Conservation (phyloP, 352 stramenopile genomes). For the Blastocystis sp. region DNA sequence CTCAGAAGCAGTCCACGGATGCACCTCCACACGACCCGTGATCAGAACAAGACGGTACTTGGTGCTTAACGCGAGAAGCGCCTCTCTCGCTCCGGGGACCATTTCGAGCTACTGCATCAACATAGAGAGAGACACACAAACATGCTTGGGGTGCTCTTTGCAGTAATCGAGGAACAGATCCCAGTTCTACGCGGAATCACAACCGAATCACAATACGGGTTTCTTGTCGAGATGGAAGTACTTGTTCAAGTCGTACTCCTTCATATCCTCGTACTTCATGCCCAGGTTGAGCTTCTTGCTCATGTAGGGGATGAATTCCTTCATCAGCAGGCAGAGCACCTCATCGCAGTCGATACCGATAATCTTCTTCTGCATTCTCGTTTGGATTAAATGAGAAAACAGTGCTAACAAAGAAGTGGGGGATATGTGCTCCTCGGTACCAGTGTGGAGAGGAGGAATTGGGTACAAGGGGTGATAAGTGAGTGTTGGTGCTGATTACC, state of each 20-base stretch:
- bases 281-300: neutral
- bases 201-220: neutral
- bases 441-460: too few relatives aligned
- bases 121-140: neutral
- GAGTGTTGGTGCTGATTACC: too few relatives aligned
- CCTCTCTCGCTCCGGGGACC: constrained; percentile 19
- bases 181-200: neutral
- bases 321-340: constrained; percentile 40
- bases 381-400: too few relatives aligned
- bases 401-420: too few relatives aligned
- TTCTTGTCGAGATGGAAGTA: constrained; percentile 6
- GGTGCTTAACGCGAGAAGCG: neutral
- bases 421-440: too few relatives aligned
- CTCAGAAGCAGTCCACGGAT: neutral
- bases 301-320: constrained; percentile 35
- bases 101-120: neutral
- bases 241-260: constrained; percentile 59
- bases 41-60: constrained; percentile 61
- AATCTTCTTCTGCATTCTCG: constrained; percentile 48
- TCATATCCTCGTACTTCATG: constrained; percentile 59
- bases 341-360: constrained; percentile 60
- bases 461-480: too few relatives aligned
- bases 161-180: constrained; percentile 12
- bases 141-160: constrained; percentile 34
- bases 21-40: neutral